Evolutionary conservation across 805 yeast species (phyloP), one percentile per base, ranked within the genome.

Genomic region (Danielia oregonensis): DNA sequence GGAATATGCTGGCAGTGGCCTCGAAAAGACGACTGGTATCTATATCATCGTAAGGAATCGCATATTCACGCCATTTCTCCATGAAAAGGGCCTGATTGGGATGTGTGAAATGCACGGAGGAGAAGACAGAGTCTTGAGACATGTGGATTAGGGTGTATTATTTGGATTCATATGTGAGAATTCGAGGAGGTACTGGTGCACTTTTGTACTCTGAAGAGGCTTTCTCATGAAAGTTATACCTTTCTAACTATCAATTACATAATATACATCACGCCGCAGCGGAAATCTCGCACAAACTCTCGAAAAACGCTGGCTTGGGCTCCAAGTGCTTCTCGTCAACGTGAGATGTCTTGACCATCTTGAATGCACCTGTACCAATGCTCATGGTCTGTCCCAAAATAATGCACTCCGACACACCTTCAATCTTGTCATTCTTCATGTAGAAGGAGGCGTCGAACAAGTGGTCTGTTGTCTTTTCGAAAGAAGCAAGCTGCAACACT

Each of bases 391-490:
- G 97, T 27, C 99, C 99, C 44, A 93, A 71, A 51, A 93, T 94
- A 51, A 93, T 93, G 68, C 97, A 86, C 62, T 93, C 99, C 17
- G 95, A 84, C 12, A 93, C 98, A 65, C 99, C 99, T 61, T 93
- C 97, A 37, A 93, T 86, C 48, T 80, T 75, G 62, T 93, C 99
- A 15, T 81, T 82, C 73, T 93, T 93, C 96, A 89, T 91, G 63
- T 82, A 93, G 72, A 91, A 93, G 0, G 97, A 89, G 2, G 99
- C 99, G 60, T 93, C 98, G 52, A 93, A 93, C 59, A 93, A 72
- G 64, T 93, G 99, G 59, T 93, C 99, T 0, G 98, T 91, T 4
- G 99, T 93, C 68, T 93, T 93, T 59, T 93, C 99, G 58, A 93
- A 93, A 11, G 96, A 86, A 0, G 99, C 99, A 55, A 93, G 71